Evolutionary conservation across 1,284 basidiomycete species (phyloP).

Genomic region (Moniliella sp.): DNA sequence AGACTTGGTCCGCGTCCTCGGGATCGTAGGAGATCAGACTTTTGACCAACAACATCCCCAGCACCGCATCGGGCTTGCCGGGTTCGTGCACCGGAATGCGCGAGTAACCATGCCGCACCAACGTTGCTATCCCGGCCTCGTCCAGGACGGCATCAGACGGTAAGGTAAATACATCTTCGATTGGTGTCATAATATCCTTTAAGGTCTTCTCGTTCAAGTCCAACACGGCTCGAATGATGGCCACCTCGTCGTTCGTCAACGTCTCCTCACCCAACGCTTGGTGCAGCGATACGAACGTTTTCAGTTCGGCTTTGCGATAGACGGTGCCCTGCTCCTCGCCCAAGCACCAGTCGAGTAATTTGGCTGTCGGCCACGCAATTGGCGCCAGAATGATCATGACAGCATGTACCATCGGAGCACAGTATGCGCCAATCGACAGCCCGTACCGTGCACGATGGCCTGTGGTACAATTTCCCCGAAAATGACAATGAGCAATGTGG

Average conservation of each 20-base stretch:
- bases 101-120: constrained; percentile 51
- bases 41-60: constrained; percentile 54
- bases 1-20: constrained; percentile 52
- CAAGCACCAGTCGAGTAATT: constrained; percentile 35
- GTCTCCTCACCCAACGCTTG: constrained; percentile 59
- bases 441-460: constrained; percentile 61
- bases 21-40: constrained; percentile 78
- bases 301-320: constrained; percentile 44
- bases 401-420: constrained; percentile 46
- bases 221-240: constrained; percentile 36
- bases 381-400: constrained; percentile 37
- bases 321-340: constrained; percentile 37
- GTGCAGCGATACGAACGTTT: constrained; percentile 55
- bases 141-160: constrained; percentile 58
- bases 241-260: constrained; percentile 68
- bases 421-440: constrained; percentile 68
- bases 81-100: constrained; percentile 74
- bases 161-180: constrained; percentile 55
- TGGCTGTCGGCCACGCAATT: constrained; percentile 36
- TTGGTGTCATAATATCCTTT: constrained; percentile 43
- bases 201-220: constrained; percentile 43
- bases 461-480: constrained; percentile 36
- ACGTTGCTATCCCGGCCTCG: constrained; percentile 50
- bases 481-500: constrained; percentile 36
- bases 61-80: constrained; percentile 52